phyloP scores from a whole-genome alignment of 805 yeast genomes.

The Candida stauntonica region DNA sequence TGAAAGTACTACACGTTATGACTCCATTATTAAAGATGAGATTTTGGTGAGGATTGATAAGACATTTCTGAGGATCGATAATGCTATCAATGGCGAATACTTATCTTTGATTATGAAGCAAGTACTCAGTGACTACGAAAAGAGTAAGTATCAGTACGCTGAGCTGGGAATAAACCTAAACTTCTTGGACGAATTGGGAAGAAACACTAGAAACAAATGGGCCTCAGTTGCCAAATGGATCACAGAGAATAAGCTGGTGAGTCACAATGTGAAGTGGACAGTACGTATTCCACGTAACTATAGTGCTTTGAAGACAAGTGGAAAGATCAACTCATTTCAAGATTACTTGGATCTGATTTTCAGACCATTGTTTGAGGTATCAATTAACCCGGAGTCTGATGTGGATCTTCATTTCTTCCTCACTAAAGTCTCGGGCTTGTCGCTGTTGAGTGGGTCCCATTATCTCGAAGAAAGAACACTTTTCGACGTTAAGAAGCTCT shows the following conservation, averaged over 20 bases:
- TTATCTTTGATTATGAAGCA: constrained; percentile 32
- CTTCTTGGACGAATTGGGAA: constrained; percentile 18
- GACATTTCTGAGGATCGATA: constrained; percentile 34
- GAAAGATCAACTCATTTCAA: constrained; percentile 27
- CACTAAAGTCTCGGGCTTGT: constrained; percentile 32
- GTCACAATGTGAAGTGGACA: constrained; percentile 38
- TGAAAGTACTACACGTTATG: constrained; percentile 19
- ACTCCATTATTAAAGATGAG: constrained; percentile 24
- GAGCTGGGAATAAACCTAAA: constrained; percentile 35
- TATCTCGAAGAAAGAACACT: constrained; percentile 17
- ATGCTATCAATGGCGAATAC: constrained; percentile 35
- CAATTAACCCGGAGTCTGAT: constrained; percentile 22
- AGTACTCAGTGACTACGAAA: constrained; percentile 32
- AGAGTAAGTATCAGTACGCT: constrained; percentile 35
- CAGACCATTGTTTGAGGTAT: constrained; percentile 30
- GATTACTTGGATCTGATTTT: constrained; percentile 31
- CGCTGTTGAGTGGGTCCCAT: constrained; percentile 27
- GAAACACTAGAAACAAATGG: constrained; percentile 25
- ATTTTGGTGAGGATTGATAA: constrained; percentile 29
- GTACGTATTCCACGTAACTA: constrained; percentile 32
- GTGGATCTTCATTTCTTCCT: constrained; percentile 29
- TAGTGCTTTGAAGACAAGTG: constrained; percentile 20
- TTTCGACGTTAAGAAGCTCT: constrained; percentile 17
- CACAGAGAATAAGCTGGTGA: constrained; percentile 32
- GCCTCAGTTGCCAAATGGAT: constrained; percentile 32